These are phyloP conservation scores for rapeseed (Brassica napus) DNA, from an alignment of 345 rosid species.

Conservation along the genomic window DNA sequence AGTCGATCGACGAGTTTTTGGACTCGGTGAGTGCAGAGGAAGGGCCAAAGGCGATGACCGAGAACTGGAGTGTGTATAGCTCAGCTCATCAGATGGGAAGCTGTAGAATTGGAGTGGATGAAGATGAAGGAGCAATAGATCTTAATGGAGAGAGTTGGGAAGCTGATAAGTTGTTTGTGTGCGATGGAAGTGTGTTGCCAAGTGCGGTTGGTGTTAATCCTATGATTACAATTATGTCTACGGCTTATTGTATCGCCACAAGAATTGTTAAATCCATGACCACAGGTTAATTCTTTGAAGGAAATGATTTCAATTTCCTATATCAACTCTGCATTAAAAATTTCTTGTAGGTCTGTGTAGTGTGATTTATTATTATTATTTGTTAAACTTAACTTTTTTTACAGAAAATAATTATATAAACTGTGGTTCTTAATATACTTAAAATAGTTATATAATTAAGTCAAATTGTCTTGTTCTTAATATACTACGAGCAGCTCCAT, in stretches of 20 bases:
- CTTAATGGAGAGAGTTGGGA: conserved; percentile 64
- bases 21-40: conserved; percentile 42
- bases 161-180: conserved; percentile 55
- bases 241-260: conserved; percentile 62
- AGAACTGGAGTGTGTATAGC: conserved; percentile 47
- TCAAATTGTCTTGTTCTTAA: too few species aligned
- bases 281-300: too few species aligned
- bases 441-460: too few species aligned
- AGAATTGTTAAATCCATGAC: conserved; percentile 37
- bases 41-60: conserved; percentile 36
- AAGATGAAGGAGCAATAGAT: conserved; percentile 56
- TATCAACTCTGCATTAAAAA: too few species aligned
- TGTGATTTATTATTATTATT: too few species aligned
- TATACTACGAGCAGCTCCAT: too few species aligned
- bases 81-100: conserved; percentile 78
- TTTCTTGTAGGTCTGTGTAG: too few species aligned
- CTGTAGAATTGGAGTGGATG: conserved; percentile 56
- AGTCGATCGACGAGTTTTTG: conserved; percentile 50
- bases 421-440: too few species aligned
- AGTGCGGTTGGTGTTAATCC: conserved; percentile 72
- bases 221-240: conserved; percentile 70
- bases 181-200: conserved; percentile 65
- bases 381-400: too few species aligned
- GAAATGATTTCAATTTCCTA: too few species aligned
- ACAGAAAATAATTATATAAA: too few species aligned